Base-by-base conservation (phyloP, 768 basidiomycete species). In the Chlorophyllum brunneum region DNA sequence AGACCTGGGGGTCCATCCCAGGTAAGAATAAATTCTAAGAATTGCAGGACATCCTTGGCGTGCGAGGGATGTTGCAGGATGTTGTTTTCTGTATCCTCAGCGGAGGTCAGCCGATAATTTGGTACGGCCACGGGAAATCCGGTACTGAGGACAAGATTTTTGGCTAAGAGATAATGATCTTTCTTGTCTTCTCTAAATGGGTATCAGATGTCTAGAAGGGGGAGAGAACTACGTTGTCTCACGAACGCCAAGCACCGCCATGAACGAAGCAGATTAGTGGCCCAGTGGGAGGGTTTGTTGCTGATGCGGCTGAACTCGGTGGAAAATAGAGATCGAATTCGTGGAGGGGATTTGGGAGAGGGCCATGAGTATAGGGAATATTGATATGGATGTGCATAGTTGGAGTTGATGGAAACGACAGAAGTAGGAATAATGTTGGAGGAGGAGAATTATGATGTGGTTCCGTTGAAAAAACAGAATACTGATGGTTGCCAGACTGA, bases 231-330 rank as follows among this genome's bases (percentile, higher is more conserved):
- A 2, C n/a, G 44, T 62, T 13, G 29, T 56, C 85, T 72, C 62
- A 89, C 89, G 81, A 65, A 60, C 81, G 72, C 91, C 91, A 93
- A 20, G 90, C 91, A 29, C 91, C 91, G 26, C 91, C 91, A 58
- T 91, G 91, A 24, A 92, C 70, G 60, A 90, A 92, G 60, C 81
- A 81, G 33, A 91, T 61, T 37, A 90, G 65, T n/a, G 77, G 72
- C 1, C 62, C 59, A 4, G 39, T 53, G 51, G 29, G 41, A 30
- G 22, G 40, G 7, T n/a, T n/a, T n/a, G n/a, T n/a, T n/a, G n/a
- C n/a, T n/a, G n/a, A n/a, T 27, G 13, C 16, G 22, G 46, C 43
- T 31, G 16, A 18, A 23, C 33, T 20, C 34, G 55, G 52, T 15
- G 77, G 70, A 27, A 73, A 44, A 68, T 81, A 79, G 1, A 83